Evolutionary conservation across 2,329 filamentous ascomycete species (phyloP).

Genomic region (Graphiopsis chlorocephala): DNA sequence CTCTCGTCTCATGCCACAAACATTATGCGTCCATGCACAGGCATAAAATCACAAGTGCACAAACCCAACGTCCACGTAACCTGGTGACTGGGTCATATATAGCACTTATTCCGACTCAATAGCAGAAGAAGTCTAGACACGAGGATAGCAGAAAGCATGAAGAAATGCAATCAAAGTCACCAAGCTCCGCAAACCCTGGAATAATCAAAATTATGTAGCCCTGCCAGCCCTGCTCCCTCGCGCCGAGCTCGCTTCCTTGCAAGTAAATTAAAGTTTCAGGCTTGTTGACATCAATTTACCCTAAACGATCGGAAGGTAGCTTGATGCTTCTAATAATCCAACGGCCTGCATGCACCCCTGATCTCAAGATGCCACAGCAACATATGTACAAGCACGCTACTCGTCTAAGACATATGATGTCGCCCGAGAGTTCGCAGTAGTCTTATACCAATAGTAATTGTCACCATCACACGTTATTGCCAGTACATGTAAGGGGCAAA

Average conservation of each 20-base stretch:
- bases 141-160: neutral
- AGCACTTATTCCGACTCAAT: neutral
- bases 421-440: neutral
- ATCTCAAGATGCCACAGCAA: neutral
- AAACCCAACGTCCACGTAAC: neutral
- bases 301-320: neutral
- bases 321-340: neutral
- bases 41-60: neutral
- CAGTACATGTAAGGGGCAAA: neutral
- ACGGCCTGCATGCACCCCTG: neutral
- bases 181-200: neutral
- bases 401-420: constrained; percentile 1
- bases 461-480: neutral
- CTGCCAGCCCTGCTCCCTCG: neutral
- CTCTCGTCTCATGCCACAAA: neutral
- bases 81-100: neutral
- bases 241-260: neutral
- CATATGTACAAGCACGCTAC: neutral
- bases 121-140: neutral
- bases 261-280: neutral
- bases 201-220: neutral
- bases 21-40: neutral
- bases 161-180: neutral
- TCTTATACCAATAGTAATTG: neutral
- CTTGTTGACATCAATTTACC: constrained; percentile 2